Conservation (phyloP, 2,329 filamentous ascomycete species). For the Nannizzia gypsea region DNA sequence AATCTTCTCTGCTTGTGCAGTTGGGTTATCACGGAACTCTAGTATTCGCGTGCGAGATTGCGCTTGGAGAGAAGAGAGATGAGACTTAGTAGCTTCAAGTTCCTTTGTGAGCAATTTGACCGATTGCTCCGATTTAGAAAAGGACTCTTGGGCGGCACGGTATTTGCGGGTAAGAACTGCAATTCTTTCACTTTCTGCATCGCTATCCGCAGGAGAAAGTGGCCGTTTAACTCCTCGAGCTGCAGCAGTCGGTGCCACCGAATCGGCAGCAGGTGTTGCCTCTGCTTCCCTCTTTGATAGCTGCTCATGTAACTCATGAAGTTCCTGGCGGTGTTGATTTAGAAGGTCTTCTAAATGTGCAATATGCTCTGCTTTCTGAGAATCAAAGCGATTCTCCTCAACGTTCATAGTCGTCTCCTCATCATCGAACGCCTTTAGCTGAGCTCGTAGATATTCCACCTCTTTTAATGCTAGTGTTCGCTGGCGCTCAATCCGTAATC, state of each 20-base stretch:
- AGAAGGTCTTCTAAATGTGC: slow-evolving; percentile 74
- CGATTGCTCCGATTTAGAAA: slow-evolving; percentile 57
- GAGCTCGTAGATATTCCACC: slow-evolving; percentile 83
- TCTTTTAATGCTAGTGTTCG: slow-evolving; percentile 78
- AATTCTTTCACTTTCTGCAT: slow-evolving; percentile 55
- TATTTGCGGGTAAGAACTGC: slow-evolving; percentile 81
- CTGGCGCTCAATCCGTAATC: slow-evolving; percentile 71
- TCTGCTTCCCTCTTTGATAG: slow-evolving; percentile 51
- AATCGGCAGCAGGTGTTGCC: slow-evolving; percentile 27
- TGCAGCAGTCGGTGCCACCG: slow-evolving; percentile 20
- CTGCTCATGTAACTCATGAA: slow-evolving; percentile 61
- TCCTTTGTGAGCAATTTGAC: slow-evolving; percentile 63
- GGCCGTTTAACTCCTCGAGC: slow-evolving; percentile 50
- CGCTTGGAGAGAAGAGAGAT: slow-evolving; percentile 56
- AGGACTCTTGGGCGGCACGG: slow-evolving; percentile 67
- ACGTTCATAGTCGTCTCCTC: slow-evolving; percentile 75
- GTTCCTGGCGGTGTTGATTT: slow-evolving; percentile 72
- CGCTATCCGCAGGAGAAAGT: slow-evolving; percentile 44
- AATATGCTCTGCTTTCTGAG: slow-evolving; percentile 60
- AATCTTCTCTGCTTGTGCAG: slow-evolving; percentile 69
- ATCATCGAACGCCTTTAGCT: slow-evolving; percentile 75
- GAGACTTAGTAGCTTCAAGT: slow-evolving; percentile 57
- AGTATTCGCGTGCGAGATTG: slow-evolving; percentile 70
- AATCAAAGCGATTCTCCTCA: slow-evolving; percentile 57
- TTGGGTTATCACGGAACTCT: slow-evolving; percentile 83